These are phyloP conservation scores for Skeletonema tropicum DNA, from an alignment of 108 stramenopile genomes.

Conservation along the genomic window DNA sequence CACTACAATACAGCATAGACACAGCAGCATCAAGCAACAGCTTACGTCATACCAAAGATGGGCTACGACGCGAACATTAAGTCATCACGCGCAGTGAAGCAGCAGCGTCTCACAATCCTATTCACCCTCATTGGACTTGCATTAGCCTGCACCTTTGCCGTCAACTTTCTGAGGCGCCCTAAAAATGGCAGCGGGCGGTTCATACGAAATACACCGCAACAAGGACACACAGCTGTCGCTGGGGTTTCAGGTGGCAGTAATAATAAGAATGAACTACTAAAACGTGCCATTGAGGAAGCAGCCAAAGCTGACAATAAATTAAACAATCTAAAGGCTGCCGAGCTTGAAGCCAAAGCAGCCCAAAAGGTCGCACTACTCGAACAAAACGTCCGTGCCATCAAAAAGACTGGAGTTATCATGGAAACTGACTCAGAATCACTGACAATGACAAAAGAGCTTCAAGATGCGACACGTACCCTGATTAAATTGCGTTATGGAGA, in stretches of 20 bases:
- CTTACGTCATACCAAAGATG: slow-evolving; percentile 5
- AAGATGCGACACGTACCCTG: slow-evolving; percentile 66
- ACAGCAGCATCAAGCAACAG: too few species aligned
- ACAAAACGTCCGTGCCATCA: slow-evolving; percentile 66
- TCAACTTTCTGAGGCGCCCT: slow-evolving; percentile 18
- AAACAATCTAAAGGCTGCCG: not conserved
- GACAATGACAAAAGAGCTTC: slow-evolving; percentile 53
- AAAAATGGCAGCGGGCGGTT: not conserved
- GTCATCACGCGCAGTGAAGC: slow-evolving; percentile 23
- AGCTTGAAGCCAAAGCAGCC: slow-evolving; percentile 17
- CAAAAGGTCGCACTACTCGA: slow-evolving; percentile 50
- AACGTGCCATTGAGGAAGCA: not conserved
- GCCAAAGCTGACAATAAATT: not conserved
- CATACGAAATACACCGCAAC: not conserved
- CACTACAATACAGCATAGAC: too few species aligned
- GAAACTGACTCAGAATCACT: slow-evolving; percentile 65
- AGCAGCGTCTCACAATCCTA: slow-evolving; percentile 27
- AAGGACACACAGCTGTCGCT: not conserved
- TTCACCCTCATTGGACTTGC: slow-evolving; percentile 28
- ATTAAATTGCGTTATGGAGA: slow-evolving; percentile 61
- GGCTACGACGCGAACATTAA: slow-evolving; percentile 52
- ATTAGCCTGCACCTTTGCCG: slow-evolving; percentile 23
- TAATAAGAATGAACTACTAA: not conserved
- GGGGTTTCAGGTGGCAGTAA: not conserved
- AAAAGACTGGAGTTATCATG: slow-evolving; percentile 72